Evolutionary conservation across 2,329 filamentous ascomycete species (phyloP).

Genomic region (Neofusicoccum ribis): DNA sequence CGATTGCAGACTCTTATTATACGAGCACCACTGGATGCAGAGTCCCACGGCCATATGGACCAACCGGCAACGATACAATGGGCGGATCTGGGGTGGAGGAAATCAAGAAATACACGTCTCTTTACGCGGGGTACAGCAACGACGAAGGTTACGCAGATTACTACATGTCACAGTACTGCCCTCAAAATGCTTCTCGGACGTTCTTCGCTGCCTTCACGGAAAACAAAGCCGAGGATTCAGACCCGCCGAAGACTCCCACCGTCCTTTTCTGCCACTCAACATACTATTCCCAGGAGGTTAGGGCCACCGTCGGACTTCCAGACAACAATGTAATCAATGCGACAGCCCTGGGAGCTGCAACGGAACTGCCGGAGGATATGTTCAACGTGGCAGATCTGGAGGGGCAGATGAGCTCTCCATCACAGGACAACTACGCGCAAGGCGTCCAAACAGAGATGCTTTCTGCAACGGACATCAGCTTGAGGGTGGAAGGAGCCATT

Average conservation of each 20-base stretch:
- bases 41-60: neutral
- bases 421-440: slow-evolving; percentile 1
- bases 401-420: slow-evolving; percentile 10
- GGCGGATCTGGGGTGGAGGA: neutral
- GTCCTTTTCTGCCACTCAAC: neutral
- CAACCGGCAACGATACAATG: neutral
- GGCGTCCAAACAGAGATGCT: slow-evolving; percentile 5
- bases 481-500: neutral
- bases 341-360: slow-evolving; percentile 25
- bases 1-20: neutral
- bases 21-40: slow-evolving; percentile 28
- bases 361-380: slow-evolving; percentile 25
- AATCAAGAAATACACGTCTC: slow-evolving; percentile 29
- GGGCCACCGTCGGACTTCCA: slow-evolving; percentile 39
- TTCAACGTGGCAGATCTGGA: slow-evolving; percentile 46
- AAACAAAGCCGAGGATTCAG: slow-evolving; percentile 23
- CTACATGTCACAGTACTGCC: slow-evolving; percentile 25
- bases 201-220: slow-evolving; percentile 26
- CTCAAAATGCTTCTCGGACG: neutral
- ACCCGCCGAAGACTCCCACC: slow-evolving; percentile 26
- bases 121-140: slow-evolving; percentile 51
- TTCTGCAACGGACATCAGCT: neutral
- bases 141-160: slow-evolving; percentile 32
- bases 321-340: slow-evolving; percentile 24
- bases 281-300: slow-evolving; percentile 38